Evolutionary conservation across 2,329 filamentous ascomycete species (phyloP).

Genomic region (Coleophoma eucalyptorum): DNA sequence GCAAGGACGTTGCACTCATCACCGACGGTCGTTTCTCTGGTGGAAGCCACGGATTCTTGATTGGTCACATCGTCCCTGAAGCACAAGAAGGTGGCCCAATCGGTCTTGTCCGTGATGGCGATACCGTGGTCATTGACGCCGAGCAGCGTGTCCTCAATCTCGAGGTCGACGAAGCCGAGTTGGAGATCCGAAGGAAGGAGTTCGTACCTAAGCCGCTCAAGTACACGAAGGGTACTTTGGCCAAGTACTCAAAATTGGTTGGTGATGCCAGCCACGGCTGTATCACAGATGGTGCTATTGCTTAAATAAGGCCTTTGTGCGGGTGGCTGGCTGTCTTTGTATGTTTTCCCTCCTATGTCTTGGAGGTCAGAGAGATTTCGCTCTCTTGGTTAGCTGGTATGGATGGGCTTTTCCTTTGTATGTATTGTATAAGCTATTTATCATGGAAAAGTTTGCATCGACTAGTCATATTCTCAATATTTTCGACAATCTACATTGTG

Average conservation of each 20-base stretch:
- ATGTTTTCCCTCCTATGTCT: neutral
- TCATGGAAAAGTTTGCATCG: no score
- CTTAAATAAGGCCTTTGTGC: neutral
- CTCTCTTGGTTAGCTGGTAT: no score
- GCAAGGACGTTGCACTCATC: conserved; percentile 66
- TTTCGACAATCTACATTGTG: no score
- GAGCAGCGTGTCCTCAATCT: conserved; percentile 51
- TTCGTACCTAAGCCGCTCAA: conserved; percentile 51
- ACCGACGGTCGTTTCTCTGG: conserved; percentile 65
- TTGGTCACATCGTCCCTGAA: conserved; percentile 59
- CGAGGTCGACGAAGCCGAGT: conserved; percentile 43
- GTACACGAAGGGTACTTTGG: conserved; percentile 54
- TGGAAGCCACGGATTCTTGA: conserved; percentile 57
- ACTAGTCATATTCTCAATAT: no score
- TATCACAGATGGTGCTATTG: conserved; percentile 44
- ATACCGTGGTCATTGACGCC: conserved; percentile 57
- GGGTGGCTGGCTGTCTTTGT: neutral
- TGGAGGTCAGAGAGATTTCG: neutral
- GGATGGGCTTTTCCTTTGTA: no score
- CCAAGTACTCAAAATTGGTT: conserved; percentile 52
- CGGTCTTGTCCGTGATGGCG: conserved; percentile 52
- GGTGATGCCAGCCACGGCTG: conserved; percentile 55
- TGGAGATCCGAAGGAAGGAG: conserved; percentile 43
- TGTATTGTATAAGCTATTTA: no score
- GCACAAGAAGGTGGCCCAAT: conserved; percentile 58